phyloP scores from a whole-genome alignment of 305 asterid species.

The Fraxinus floribunda region DNA sequence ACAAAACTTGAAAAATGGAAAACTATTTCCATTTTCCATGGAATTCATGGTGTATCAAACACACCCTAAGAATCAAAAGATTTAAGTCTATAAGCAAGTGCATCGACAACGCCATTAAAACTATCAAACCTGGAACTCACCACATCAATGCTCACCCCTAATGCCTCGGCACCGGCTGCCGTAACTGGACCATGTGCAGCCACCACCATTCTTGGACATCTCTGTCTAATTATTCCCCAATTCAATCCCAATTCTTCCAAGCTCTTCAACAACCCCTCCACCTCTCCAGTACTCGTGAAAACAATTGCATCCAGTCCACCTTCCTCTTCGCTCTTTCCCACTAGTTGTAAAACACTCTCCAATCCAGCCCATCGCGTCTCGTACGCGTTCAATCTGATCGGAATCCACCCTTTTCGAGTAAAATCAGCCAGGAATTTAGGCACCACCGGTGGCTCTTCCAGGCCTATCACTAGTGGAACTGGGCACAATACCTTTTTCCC shows the following conservation, averaged over 20 bases:
- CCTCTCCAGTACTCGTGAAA: slow-evolving; percentile 79
- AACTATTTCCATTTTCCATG: no score
- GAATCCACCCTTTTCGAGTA: slow-evolving; percentile 52
- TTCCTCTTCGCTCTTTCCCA: slow-evolving; percentile 44
- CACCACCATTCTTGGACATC: slow-evolving; percentile 68
- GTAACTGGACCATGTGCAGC: slow-evolving; percentile 88
- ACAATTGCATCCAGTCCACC: slow-evolving; percentile 74
- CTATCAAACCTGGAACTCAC: slow-evolving; percentile 68
- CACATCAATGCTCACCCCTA: slow-evolving; percentile 81
- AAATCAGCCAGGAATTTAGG: slow-evolving; percentile 53
- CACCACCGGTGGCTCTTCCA: slow-evolving; percentile 80
- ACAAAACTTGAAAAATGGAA: no score
- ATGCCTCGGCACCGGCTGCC: slow-evolving; percentile 73
- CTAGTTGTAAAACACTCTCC: slow-evolving; percentile 42
- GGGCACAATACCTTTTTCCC: slow-evolving; percentile 67
- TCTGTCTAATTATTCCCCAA: slow-evolving; percentile 65
- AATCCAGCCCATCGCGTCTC: slow-evolving; percentile 68
- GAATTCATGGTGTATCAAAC: no score
- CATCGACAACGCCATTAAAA: slow-evolving; percentile 68
- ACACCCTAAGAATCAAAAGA: no score
- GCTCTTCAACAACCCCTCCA: slow-evolving; percentile 79
- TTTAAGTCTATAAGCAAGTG: slow-evolving; percentile 47
- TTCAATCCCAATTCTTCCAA: slow-evolving; percentile 57
- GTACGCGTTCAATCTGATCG: slow-evolving; percentile 52
- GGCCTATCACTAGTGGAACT: slow-evolving; percentile 60